Evolutionary conservation across 1,139 yeast genomes (phyloP), one percentile per base, ranked within the genome.

Genomic region (Scheffersomyces cryptocercus): DNA sequence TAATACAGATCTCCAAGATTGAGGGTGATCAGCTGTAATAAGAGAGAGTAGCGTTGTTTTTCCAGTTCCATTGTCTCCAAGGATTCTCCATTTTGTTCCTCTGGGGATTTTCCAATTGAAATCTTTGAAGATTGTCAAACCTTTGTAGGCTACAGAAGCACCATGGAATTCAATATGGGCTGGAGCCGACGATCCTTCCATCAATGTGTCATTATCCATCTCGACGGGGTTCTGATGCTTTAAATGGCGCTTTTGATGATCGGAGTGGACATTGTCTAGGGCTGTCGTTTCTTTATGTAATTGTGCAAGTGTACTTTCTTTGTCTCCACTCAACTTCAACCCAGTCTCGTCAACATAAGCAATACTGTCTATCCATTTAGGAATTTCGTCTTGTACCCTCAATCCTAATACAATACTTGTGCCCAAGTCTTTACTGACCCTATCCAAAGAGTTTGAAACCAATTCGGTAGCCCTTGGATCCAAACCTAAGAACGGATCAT

Each of bases 11-110:
- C 82, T 84, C 98, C 98, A 93, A 1, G 97, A 84, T 62, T 93
- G 97, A 0, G 99, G 99, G 59, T 93, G 99, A 56, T 93, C 99
- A 2, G 96, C 93, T 0, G 97, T 89, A 31, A 93, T 73, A 35
- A 93, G 64, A 1, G 97, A 83, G 13, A 93, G 65, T 14, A 93
- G 65, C 0, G 99, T 93, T 3, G 97, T 87, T 59, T 93, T 93
- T 1, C 99, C 99, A 0, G 95, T 77, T 1, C 99, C 99, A 54
- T 93, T 93, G 49, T 84, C 81, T 5, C 99, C 99, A 43, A 85
- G 71, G 33, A 93, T 75, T 59, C 95, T 91, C 96, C 97, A 90
- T 55, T 80, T 84, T 20, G 89, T 86, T 2, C 96, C 96, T 28
- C 70, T 70, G 3, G 73, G 70, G 7, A 90, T 84, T 14, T 66